phyloP scores from a whole-genome alignment of 2,329 filamentous ascomycete genomes.

The Ophiocordyceps camponoti-rufipedis region DNA sequence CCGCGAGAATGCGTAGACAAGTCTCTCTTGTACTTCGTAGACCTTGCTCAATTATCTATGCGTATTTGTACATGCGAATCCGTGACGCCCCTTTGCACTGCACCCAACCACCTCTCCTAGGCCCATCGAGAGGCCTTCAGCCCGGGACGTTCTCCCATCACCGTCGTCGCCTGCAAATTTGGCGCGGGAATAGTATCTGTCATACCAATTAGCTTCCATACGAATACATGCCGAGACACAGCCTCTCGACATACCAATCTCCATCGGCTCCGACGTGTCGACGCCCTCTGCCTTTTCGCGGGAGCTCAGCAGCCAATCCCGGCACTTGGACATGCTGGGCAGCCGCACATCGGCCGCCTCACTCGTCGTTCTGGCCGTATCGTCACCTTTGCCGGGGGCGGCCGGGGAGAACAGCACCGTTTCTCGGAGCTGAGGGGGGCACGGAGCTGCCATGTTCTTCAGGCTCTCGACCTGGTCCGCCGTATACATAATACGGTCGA shows the following conservation, averaged over 20 bases:
- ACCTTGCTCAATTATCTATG: too few relatives aligned
- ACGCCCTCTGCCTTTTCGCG: neutral
- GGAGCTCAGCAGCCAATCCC: neutral
- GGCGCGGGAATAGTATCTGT: neutral
- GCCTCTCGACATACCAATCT: neutral
- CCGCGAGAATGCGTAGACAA: too few relatives aligned
- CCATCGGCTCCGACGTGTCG: neutral
- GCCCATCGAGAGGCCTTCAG: neutral
- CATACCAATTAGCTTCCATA: neutral
- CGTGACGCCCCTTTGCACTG: too few relatives aligned
- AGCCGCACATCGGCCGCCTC: neutral
- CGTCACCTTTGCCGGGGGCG: neutral
- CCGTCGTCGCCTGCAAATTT: neutral
- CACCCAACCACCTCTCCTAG: neutral
- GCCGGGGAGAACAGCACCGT: neutral
- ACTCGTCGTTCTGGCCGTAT: neutral
- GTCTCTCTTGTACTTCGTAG: too few relatives aligned
- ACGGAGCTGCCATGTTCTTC: neutral
- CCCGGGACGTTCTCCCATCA: neutral
- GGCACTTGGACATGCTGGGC: neutral
- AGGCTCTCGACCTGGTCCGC: neutral
- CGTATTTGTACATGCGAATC: too few relatives aligned
- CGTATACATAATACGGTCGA: neutral
- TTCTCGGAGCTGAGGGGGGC: neutral
- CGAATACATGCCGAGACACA: neutral